Evolutionary conservation across 306 rosid genomes (phyloP).

Genomic region (Vigna mungo): DNA sequence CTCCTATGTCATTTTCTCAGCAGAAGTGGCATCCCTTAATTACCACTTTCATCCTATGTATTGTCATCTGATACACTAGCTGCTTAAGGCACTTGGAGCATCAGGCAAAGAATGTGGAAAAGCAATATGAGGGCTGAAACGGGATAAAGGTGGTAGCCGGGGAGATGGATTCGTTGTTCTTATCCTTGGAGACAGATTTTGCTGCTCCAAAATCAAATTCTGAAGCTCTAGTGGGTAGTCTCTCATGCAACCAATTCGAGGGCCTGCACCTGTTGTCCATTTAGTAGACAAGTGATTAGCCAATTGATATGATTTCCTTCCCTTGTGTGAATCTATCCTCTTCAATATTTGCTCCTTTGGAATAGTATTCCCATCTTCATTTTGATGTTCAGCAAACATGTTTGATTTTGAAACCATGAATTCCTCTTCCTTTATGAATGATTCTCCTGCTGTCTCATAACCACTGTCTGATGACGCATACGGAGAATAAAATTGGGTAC

Average conservation of each 20-base stretch:
- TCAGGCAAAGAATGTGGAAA: slow-evolving; percentile 36
- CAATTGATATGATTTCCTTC: slow-evolving; percentile 76
- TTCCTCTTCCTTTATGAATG: slow-evolving; percentile 67
- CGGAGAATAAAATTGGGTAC: slow-evolving; percentile 36
- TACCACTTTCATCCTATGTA: slow-evolving; percentile 24
- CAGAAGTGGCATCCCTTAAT: slow-evolving; percentile 16
- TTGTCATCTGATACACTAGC: background rate
- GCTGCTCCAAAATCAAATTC: slow-evolving; percentile 66
- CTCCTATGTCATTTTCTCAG: slow-evolving; percentile 32
- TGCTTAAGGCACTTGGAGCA: slow-evolving; percentile 15
- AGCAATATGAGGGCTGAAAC: slow-evolving; percentile 48
- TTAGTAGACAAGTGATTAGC: slow-evolving; percentile 63
- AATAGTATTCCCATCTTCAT: slow-evolving; percentile 52
- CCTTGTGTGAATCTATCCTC: slow-evolving; percentile 77
- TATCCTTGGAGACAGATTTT: slow-evolving; percentile 72
- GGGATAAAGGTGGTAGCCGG: slow-evolving; percentile 37
- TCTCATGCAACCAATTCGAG: slow-evolving; percentile 91
- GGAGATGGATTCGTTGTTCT: slow-evolving; percentile 43
- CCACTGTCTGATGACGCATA: slow-evolving; percentile 56
- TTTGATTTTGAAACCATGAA: slow-evolving; percentile 75
- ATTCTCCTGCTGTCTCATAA: slow-evolving; percentile 87
- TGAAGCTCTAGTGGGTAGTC: slow-evolving; percentile 87
- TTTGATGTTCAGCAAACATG: slow-evolving; percentile 64
- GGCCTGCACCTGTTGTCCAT: slow-evolving; percentile 92
- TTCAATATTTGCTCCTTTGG: slow-evolving; percentile 68